A percentile compares a stretch with the other conserved stretches of the same genome.
phyloP scores from a whole-genome alignment of 139 green algal species.

The Chlorella sp. region DNA sequence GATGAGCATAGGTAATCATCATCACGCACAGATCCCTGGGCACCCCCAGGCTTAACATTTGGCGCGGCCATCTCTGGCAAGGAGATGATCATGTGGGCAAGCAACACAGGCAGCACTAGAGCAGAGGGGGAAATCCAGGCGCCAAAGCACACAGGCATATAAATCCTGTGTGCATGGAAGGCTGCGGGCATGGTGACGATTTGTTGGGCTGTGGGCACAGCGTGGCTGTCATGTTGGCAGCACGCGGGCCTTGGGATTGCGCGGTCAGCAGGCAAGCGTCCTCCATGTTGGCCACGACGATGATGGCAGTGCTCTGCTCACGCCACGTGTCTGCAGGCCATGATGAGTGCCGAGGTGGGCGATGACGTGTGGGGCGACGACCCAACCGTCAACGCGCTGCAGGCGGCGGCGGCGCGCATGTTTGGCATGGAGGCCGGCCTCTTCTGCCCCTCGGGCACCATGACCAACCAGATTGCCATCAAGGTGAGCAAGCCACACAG shows the following conservation, averaged over 20 bases:
- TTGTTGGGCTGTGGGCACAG: neutral
- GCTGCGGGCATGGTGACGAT: neutral
- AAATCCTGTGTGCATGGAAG: neutral
- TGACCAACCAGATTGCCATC: constrained; percentile 71
- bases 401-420: constrained; percentile 40
- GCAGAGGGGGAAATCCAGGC: no score
- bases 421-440: constrained; percentile 69
- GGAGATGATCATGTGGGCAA: neutral
- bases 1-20: no score
- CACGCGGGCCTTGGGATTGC: neutral
- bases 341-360: constrained; percentile 33
- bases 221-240: neutral
- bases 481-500: no score
- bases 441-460: constrained; percentile 68
- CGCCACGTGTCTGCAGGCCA: neutral
- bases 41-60: neutral
- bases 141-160: neutral
- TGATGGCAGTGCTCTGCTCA: neutral
- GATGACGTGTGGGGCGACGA: constrained; percentile 81
- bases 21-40: neutral
- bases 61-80: neutral
- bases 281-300: no score
- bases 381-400: constrained; percentile 53
- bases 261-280: neutral
- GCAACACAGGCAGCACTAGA: neutral